Percentiles rank a stretch among this genome's conserved stretches.
Evolutionary conservation across 2,329 filamentous ascomycete genomes (phyloP).

Genomic region (Alternaria ethzedia): DNA sequence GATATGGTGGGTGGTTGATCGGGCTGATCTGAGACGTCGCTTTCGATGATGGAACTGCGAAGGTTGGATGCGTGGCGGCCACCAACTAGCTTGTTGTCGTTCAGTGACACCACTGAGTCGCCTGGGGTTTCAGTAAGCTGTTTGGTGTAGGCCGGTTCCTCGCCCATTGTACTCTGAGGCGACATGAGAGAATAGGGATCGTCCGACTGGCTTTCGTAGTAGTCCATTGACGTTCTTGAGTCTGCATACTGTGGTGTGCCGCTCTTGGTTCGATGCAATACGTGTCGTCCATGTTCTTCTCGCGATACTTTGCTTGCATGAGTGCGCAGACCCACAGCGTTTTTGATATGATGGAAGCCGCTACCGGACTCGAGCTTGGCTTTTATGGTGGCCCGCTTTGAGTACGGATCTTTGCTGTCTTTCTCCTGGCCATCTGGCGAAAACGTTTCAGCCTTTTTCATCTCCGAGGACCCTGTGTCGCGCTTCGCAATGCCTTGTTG

Average conservation of each 20-base stretch:
- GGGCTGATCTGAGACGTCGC: constrained; percentile 33
- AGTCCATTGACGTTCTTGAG: constrained; percentile 10
- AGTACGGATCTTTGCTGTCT: constrained; percentile 61
- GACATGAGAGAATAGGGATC: constrained; percentile 20
- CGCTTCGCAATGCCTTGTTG: constrained; percentile 33
- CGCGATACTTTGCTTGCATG: constrained; percentile 50
- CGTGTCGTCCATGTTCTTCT: constrained; percentile 39
- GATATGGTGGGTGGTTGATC: constrained; percentile 52
- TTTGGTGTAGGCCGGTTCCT: constrained; percentile 42
- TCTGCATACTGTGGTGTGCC: constrained; percentile 21
- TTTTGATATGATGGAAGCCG: constrained; percentile 84
- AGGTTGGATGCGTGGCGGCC: constrained; percentile 23
- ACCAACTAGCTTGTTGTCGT: constrained; percentile 25
- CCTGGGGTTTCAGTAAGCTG: constrained; percentile 43
- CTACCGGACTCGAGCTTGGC: constrained; percentile 81
- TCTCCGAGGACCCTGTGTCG: constrained; percentile 38
- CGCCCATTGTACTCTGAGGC: constrained; percentile 20
- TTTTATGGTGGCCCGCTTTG: constrained; percentile 72
- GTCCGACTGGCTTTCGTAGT: constrained; percentile 13
- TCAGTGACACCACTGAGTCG: constrained; percentile 33
- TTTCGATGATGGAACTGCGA: constrained; percentile 20
- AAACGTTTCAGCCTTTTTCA: constrained; percentile 30
- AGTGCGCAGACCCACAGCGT: constrained; percentile 70
- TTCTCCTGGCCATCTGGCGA: constrained; percentile 52
- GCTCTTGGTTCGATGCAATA: constrained; percentile 29